Evolutionary conservation across 169 alveolate species (phyloP).

Genomic region (Plasmodium gallinaceum): DNA sequence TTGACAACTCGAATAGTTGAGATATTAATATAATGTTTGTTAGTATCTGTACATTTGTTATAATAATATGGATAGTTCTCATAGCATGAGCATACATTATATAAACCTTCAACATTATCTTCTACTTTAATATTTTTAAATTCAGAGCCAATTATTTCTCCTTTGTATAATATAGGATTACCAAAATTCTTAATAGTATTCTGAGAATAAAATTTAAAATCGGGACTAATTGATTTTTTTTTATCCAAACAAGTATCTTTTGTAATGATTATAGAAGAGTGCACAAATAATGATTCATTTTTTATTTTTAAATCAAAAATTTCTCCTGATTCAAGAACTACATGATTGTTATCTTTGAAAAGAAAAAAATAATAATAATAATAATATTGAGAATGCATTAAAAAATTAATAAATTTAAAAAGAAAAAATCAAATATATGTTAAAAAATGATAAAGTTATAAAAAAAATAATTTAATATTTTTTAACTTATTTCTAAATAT

Average conservation of each 20-base stretch:
- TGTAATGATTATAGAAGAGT: conserved; percentile 50
- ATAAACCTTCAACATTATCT: conserved; percentile 53
- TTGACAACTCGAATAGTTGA: conserved; percentile 51
- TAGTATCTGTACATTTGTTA: conserved; percentile 27
- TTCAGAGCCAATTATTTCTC: conserved; percentile 53
- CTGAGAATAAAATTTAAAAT: conserved; percentile 15
- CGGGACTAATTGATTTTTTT: conserved; percentile 13
- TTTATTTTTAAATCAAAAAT: conserved; percentile 25
- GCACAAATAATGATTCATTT: conserved; percentile 33
- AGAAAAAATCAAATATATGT: not conserved
- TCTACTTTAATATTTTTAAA: conserved; percentile 54
- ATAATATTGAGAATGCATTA: not conserved
- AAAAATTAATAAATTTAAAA: not conserved
- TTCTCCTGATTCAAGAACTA: conserved; percentile 49
- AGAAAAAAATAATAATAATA: not conserved
- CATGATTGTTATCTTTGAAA: conserved; percentile 21
- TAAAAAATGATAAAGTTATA: not conserved
- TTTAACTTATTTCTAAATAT: conserved; percentile 32
- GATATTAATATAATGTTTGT: conserved; percentile 33
- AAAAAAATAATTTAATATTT: not conserved
- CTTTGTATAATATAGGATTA: conserved; percentile 49
- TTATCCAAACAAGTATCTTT: conserved; percentile 27
- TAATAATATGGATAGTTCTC: conserved; percentile 29
- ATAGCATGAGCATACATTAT: conserved; percentile 51
- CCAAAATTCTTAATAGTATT: conserved; percentile 23